Evolutionary conservation across 176 grass and related monocot species (phyloP).

Genomic region (Thalia dealbata): DNA sequence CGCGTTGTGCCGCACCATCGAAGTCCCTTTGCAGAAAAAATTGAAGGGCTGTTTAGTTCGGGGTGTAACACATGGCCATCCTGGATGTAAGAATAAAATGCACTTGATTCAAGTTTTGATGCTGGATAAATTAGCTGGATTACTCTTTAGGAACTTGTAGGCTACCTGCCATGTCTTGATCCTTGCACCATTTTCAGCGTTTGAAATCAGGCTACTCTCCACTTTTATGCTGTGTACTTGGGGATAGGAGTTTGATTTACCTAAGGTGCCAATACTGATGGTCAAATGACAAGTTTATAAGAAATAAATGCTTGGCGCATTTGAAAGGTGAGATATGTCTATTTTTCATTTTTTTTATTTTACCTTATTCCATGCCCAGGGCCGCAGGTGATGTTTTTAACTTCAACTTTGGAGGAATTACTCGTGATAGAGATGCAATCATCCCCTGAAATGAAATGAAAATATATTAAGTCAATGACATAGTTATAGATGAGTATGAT

Average conservation of each 20-base stretch:
- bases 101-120: not conserved
- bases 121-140: not conserved
- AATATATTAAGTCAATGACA: not conserved
- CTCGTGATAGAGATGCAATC: slow-evolving; percentile 78
- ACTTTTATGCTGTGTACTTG: slow-evolving; percentile 48
- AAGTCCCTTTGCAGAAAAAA: too few relatives aligned
- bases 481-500: not conserved
- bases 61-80: slow-evolving; percentile 66
- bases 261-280: slow-evolving; percentile 68
- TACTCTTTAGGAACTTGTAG: too few relatives aligned
- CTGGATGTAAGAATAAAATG: slow-evolving; percentile 19
- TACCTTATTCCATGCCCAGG: slow-evolving; percentile 94
- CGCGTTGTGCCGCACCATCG: too few relatives aligned
- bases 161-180: slow-evolving; percentile 96
- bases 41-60: too few relatives aligned
- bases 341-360: not conserved
- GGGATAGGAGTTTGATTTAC: slow-evolving; percentile 46
- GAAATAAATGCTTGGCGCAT: not conserved
- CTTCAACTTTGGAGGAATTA: slow-evolving; percentile 47
- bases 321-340: too few relatives aligned
- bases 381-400: slow-evolving; percentile 53
- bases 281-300: not conserved
- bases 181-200: slow-evolving; percentile 57
- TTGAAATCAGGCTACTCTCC: slow-evolving; percentile 50
- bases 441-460: slow-evolving; percentile 37